These are phyloP conservation scores for Dryas drummondii DNA, from an alignment of 306 rosid genomes.

Conservation along the genomic window DNA sequence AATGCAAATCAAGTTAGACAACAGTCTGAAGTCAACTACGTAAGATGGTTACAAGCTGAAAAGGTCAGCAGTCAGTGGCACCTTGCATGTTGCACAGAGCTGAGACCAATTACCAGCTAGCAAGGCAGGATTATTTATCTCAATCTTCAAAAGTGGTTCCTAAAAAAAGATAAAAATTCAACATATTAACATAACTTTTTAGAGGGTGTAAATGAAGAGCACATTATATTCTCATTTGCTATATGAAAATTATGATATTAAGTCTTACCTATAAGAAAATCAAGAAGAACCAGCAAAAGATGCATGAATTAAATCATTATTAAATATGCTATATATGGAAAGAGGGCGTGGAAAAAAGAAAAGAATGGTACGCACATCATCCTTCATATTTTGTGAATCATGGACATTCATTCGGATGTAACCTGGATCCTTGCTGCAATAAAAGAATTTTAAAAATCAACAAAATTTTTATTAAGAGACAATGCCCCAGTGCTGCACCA, in stretches of 20 bases:
- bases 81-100: slow-evolving; percentile 91
- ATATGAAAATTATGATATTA: not conserved
- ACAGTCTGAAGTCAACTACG: not conserved
- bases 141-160: slow-evolving; percentile 95
- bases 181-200: slow-evolving; percentile 19
- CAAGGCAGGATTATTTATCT: slow-evolving; percentile 84
- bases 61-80: slow-evolving; percentile 33
- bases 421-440: slow-evolving; percentile 97
- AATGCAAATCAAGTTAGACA: slow-evolving; percentile 4
- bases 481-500: not conserved
- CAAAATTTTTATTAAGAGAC: not conserved
- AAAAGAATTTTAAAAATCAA: slow-evolving; percentile 14
- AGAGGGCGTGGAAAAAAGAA: not conserved
- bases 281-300: slow-evolving; percentile 4
- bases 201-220: not conserved
- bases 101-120: slow-evolving; percentile 93
- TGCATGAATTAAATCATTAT: not conserved
- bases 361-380: slow-evolving; percentile 60
- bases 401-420: slow-evolving; percentile 63
- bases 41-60: not conserved
- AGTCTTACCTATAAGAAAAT: not conserved
- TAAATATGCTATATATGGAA: not conserved
- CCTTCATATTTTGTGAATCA: slow-evolving; percentile 72
- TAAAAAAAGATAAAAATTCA: slow-evolving; percentile 30
- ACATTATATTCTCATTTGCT: not conserved